Evolutionary conservation across 1,139 yeast genomes (phyloP).

Genomic region (Pichia sp.): DNA sequence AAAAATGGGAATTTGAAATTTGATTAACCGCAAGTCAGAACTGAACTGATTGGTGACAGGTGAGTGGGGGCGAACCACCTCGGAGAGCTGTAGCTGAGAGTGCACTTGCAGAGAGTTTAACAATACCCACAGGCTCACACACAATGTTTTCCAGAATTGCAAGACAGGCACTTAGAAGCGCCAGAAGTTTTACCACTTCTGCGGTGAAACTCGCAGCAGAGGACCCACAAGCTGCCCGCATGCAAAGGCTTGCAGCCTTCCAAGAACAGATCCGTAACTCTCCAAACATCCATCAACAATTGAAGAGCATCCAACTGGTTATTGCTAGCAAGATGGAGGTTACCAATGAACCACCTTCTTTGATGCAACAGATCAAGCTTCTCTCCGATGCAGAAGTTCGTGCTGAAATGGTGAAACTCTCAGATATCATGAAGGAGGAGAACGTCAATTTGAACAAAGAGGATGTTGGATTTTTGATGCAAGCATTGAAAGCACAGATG

Average conservation of each 20-base stretch:
- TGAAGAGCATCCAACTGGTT: slow-evolving; percentile 9
- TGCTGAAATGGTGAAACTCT: slow-evolving; percentile 11
- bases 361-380: slow-evolving; percentile 11
- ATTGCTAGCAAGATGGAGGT: slow-evolving; percentile 10
- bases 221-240: slow-evolving; percentile 8
- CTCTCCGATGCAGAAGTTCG: slow-evolving; percentile 10
- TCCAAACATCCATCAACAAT: slow-evolving; percentile 5
- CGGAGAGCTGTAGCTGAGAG: too few relatives aligned
- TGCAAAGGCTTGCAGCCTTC: slow-evolving; percentile 6
- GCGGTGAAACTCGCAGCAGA: not conserved
- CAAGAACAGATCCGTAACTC: slow-evolving; percentile 6
- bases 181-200: not conserved
- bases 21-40: too few relatives aligned
- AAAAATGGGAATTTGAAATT: too few relatives aligned
- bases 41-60: too few relatives aligned
- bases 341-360: slow-evolving; percentile 4
- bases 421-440: slow-evolving; percentile 9
- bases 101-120: too few relatives aligned
- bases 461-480: slow-evolving; percentile 12
- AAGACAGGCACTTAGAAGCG: too few relatives aligned
- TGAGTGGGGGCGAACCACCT: too few relatives aligned
- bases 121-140: too few relatives aligned
- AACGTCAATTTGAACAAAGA: slow-evolving; percentile 12
- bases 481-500: slow-evolving; percentile 11
- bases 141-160: too few relatives aligned